Evolutionary conservation across 1,139 yeast species (phyloP), one percentile per base, ranked within the genome.

Genomic region (Lodderomyces metapsilosis): DNA sequence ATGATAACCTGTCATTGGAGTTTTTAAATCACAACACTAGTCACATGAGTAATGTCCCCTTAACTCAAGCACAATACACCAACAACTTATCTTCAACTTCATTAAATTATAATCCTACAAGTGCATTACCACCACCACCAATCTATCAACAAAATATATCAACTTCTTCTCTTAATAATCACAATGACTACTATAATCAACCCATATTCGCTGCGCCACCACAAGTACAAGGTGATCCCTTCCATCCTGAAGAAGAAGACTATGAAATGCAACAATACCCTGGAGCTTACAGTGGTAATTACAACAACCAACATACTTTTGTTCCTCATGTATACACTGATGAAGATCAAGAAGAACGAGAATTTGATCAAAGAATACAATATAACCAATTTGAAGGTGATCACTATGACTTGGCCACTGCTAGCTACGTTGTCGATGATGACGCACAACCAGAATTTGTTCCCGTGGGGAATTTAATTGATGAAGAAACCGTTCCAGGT

Each of bases 271-370:
- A 59, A 42, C 59, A 59, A 42, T 57, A 59, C 25, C 44, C 24
- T 55, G 56, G 56, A 5, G 43, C 43, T 36, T 59, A 57, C 40
- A 56, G 54, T 47, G 8, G 8, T 8, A 20, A 20, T 20, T 20
- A 20, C 22, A 56, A 52, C 38, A 67, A 59, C 46, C 57, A 59
- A 43, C 74, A 70, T 49, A 68, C 77, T 6, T 72, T 72, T 47
- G 76, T 71, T 5, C 76, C 77, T n/a, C 69, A 71, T 47, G 72
- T 64, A 13, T 71, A 72, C 46, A 74, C 66, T 31, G 72, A 64
- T 25, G 72, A 64, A 22, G 74, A 69, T 43, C 68, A 65, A 30
- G 77, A 72, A 31, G 74, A 70, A 47, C 51, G 59, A 32, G 73
- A 68, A 41, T 70, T 59, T 43, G 77, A 72, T 49, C 67, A 66